Base-by-base conservation (phyloP, 2,329 filamentous ascomycete species). In the Stemphylium beticola region DNA sequence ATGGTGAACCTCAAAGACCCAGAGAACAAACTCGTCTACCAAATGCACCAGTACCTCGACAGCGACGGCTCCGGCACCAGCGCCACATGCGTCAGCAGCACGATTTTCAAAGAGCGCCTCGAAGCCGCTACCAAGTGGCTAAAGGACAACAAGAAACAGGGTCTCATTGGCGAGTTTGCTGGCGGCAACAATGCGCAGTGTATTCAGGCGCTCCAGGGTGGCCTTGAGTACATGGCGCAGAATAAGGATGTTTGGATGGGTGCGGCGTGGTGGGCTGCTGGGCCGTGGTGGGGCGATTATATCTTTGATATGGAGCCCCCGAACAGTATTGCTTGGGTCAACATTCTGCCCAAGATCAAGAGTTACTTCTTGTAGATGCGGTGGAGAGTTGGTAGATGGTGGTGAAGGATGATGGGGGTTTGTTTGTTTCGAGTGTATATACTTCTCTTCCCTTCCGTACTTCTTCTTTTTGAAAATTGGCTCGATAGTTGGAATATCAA, bases 11-110 rank as follows among this genome's bases (percentile, higher is more conserved):
- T 86, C 37, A 82, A 78, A 8, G 83, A 86, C 57, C 77, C 82
- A 0, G 55, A 75, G 40, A 73, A 84, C 72, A 83, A 82, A 64
- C 77, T 85, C 52, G 72, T 86, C 66, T 85, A 83, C 71, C 82
- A 86, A 65, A 85, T 86, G 83, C 83, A 86, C 67, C 83, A 86
- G 73, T 86, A 86, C 64, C 83, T 86, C 33, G 83, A 86, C 72
- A 74, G 72, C 0, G 83, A 85, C 55, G 79, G 81, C 48, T 82
- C 79, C 2, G 83, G 83, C 8, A 85, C 82, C 0, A 75, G 73
- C 2, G 74, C 72, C 2, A 72, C 74, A 24, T 86, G 84, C 65
- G 82, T 84, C 14, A 78, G 69, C 55, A 58, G 70, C 4, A 85
- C 83, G n/a, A 83, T 85, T 56, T 82, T 83, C 47, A 69, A 72